phyloP scores from a whole-genome alignment of 2,329 filamentous ascomycete genomes.

The Aureobasidium sp. region DNA sequence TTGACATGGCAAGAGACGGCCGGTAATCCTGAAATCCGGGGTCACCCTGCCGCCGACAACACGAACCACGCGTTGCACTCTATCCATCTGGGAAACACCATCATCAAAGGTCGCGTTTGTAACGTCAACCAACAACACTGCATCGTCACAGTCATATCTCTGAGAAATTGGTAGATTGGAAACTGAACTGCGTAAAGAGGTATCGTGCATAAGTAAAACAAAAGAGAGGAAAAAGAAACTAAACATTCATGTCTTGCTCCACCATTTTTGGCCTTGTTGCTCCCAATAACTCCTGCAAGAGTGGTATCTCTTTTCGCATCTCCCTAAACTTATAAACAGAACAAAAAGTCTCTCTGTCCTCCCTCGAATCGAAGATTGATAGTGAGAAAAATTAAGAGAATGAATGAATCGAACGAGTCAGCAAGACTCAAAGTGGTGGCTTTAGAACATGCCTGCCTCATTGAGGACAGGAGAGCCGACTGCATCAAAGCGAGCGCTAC shows the following conservation, averaged over 20 bases:
- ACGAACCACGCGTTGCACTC: neutral
- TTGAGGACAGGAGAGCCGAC: constrained; percentile 17
- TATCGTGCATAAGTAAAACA: constrained; percentile 7
- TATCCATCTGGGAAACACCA: neutral
- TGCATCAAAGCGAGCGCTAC: constrained; percentile 15
- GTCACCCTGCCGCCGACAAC: neutral
- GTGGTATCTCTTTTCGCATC: neutral
- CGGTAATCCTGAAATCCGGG: neutral
- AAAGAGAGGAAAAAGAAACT: neutral
- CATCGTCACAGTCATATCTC: neutral
- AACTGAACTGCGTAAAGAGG: constrained; percentile 4
- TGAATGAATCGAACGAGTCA: neutral
- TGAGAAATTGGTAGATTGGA: neutral
- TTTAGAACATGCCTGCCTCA: constrained; percentile 19
- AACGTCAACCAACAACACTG: neutral
- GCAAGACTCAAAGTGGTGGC: neutral
- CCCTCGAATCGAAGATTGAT: neutral
- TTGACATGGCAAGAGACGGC: neutral
- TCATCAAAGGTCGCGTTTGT: neutral
- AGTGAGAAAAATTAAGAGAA: neutral
- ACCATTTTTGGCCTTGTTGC: neutral
- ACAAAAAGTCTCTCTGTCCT: neutral
- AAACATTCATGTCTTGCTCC: neutral
- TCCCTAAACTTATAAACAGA: constrained; percentile 1
- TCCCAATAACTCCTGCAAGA: constrained; percentile 10